A percentile compares a stretch with the other conserved stretches of the same genome.
Evolutionary conservation across 139 green algal species (phyloP).

Genomic region (Picochlorum sp.): DNA sequence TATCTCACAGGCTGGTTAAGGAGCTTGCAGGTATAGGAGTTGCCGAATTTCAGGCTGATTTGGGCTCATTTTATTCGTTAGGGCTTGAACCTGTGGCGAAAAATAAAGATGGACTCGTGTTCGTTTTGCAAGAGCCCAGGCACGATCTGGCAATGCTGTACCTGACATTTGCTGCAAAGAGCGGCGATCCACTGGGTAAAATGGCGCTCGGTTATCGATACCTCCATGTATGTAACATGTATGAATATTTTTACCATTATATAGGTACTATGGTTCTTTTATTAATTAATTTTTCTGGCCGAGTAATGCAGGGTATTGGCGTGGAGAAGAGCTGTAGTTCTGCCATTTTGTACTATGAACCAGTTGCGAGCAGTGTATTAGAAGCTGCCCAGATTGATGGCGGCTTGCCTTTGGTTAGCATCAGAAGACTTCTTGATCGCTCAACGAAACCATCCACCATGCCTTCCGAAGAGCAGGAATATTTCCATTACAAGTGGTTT

Average conservation of each 20-base stretch:
- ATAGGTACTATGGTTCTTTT: no score
- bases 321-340: constrained; percentile 70
- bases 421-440: background rate
- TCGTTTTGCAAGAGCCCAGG: constrained; percentile 23
- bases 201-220: constrained; percentile 72
- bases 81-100: constrained; percentile 38
- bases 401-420: constrained; percentile 10
- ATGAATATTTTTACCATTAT: no score
- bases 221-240: background rate
- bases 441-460: background rate
- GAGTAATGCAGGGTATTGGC: constrained; percentile 57
- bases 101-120: constrained; percentile 4
- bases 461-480: constrained; percentile 25
- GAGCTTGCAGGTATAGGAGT: constrained; percentile 50
- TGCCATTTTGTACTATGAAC: constrained; percentile 71
- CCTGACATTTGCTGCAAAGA: constrained; percentile 67
- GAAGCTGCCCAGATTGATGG: constrained; percentile 1
- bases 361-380: constrained; percentile 52
- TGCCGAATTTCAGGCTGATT: constrained; percentile 53
- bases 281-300: no score
- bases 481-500: constrained; percentile 70
- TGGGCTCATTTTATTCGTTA: constrained; percentile 42
- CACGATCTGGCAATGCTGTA: constrained; percentile 50
- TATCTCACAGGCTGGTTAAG: constrained; percentile 52
- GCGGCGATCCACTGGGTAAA: constrained; percentile 47